These are phyloP conservation scores for Fomitopsis betulina DNA, from an alignment of 1,284 basidiomycete species.

Conservation along the genomic window DNA sequence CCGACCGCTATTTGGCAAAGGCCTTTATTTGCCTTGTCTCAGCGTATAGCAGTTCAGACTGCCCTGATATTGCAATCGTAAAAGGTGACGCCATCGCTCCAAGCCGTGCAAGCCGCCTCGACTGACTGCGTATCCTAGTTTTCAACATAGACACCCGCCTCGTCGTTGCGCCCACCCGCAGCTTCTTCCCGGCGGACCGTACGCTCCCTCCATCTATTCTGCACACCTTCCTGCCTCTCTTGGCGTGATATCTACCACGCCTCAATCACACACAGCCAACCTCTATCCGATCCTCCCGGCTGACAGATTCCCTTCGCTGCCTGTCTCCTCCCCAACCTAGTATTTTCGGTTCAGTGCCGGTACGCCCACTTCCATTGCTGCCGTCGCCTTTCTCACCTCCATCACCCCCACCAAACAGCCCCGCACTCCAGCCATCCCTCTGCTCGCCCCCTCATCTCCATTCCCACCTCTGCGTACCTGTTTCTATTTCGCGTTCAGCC, in stretches of 20 bases:
- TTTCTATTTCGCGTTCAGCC: background rate
- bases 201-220: background rate
- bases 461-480: background rate
- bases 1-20: background rate
- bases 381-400: conserved; percentile 3
- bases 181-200: background rate
- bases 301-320: conserved; percentile 1
- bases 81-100: background rate
- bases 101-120: conserved; percentile 4
- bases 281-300: background rate
- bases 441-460: conserved; percentile 2
- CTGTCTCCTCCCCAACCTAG: background rate
- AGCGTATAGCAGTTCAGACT: background rate
- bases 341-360: background rate
- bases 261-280: background rate
- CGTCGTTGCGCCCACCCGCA: background rate
- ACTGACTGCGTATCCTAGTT: background rate
- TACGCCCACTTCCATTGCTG: conserved; percentile 1
- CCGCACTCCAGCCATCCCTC: conserved; percentile 2
- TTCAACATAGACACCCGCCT: background rate
- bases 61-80: background rate
- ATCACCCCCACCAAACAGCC: conserved; percentile 2
- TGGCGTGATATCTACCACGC: conserved; percentile 1
- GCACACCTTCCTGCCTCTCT: background rate
- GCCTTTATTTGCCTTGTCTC: background rate